Base-by-base conservation (phyloP, 2,329 filamentous ascomycete species). In the Dactylonectria macrodidyma region DNA sequence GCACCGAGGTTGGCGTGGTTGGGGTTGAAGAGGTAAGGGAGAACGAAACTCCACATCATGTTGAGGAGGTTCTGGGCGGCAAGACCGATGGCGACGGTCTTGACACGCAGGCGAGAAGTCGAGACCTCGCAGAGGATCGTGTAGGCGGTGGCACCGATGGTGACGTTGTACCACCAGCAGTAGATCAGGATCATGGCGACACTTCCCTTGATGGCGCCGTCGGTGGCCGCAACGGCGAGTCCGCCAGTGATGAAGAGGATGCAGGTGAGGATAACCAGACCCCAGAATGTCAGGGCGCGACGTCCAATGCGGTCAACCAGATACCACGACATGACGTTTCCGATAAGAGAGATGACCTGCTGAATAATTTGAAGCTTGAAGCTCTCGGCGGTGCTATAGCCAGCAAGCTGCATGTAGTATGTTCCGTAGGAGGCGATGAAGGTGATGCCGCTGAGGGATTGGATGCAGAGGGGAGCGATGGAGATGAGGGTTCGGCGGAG, bases 371-470 rank as follows among this genome's bases (percentile, higher is more conserved):
- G 78, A 1, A 84, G 73, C 59, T 74, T 79, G 73, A 83, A 84
- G 60, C 76, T 79, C 64, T 75, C 77, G 2, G 68, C 58, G 0
- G 78, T 80, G 48, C 75, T 77, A 68, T 80, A 83, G 9, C 83
- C 83, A 10, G 83, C 82, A 2, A 84, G 74, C 65, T 85, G 79
- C 55, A 80, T 75, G 69, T 84, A 84, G 72, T 84, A 84, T 2
- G 82, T 83, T n/a, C 75, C 74, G 66, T 84, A 84, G 7, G 73
- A 70, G 2, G 78, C 72, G 1, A 78, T 73, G 30, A 84, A 84
- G 26, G 75, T 68, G 30, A 81, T 76, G 8, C 81, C 82, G 2
- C 73, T 75, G 3, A 82, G 70, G 1, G 75, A 71, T 65, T 83
- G 80, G 52, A 82, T 80, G 41, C 71, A 75, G 6, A 82, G 68